Evolutionary conservation across 2,329 filamentous ascomycete genomes (phyloP), one percentile per base, ranked within the genome.

Genomic region (Aschersonia sp.): DNA sequence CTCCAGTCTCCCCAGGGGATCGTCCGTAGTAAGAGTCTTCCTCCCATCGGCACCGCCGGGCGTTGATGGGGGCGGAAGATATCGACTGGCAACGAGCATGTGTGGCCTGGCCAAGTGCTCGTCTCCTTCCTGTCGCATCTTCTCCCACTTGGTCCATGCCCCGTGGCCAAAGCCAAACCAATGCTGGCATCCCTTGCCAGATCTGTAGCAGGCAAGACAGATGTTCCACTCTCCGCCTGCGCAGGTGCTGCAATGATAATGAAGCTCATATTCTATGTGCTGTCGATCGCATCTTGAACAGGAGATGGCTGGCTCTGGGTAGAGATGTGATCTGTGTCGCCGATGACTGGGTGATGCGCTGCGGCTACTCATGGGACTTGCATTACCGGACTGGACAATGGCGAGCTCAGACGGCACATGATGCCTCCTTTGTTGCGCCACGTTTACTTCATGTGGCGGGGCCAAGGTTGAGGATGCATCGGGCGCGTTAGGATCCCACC

Each of bases 81-180:
- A 83, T 12, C 78, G 76, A 55, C 70, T 73, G 3, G 77, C 70
- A 4, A 68, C 75, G 12, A 83, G 66, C 61, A 75, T 72, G 55
- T 83, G 79, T 14, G 76, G 76, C 46, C 58, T 70, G 50, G 68
- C 69, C 49, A 69, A 58, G 49, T 60, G 60, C 46, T 57, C 56
- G 22, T 68, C 61, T 5, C 63, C 63, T n/a, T 62, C 57, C 31
- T 63, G 62, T 14, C 66, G 66, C 14, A 65, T 61, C 56, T 70
- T 70, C 50, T 85, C 79, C 71, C 84, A 90, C 51, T 75, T 79
- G 43, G 67, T 67, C 67, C 79, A 77, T 0, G 87, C 87, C 5
- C 76, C 75, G 55, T 83, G 73, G 4, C 86, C 86, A 60, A 96
- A 95, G 1, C 90, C 89, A 55, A 83, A 88, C 87, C 88, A 96